Conservation (phyloP, 371 early-diverging fungal species). For the Zychaea mexicana region DNA sequence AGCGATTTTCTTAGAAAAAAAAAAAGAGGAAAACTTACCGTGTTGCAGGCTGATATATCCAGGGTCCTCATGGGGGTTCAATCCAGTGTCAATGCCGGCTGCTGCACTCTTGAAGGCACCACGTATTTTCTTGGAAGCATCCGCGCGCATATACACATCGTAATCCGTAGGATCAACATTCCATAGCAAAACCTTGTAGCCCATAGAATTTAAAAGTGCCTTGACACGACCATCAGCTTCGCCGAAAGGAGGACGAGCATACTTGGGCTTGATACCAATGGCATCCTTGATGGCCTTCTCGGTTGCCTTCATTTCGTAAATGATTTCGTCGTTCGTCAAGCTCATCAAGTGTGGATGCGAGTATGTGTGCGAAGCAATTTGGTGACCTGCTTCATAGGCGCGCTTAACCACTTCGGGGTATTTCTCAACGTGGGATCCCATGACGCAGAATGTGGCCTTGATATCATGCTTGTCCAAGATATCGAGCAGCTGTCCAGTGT, state of each 20-base stretch:
- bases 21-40: slow-evolving; percentile 20
- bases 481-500: slow-evolving; percentile 55
- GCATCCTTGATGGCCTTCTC: slow-evolving; percentile 47
- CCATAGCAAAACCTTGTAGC: slow-evolving; percentile 57
- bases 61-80: slow-evolving; percentile 42
- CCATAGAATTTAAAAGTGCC: slow-evolving; percentile 43
- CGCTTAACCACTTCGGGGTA: slow-evolving; percentile 39
- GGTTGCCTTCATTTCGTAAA: slow-evolving; percentile 45
- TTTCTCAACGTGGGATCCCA: slow-evolving; percentile 51
- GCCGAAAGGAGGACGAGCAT: slow-evolving; percentile 64
- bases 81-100: slow-evolving; percentile 26
- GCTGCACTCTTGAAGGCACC: slow-evolving; percentile 26
- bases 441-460: slow-evolving; percentile 74
- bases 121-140: slow-evolving; percentile 24
- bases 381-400: slow-evolving; percentile 54
- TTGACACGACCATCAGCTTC: slow-evolving; percentile 57
- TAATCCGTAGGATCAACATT: slow-evolving; percentile 57
- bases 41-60: slow-evolving; percentile 50
- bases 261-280: slow-evolving; percentile 59
- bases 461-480: slow-evolving; percentile 42
- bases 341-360: slow-evolving; percentile 50
- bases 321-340: slow-evolving; percentile 38
- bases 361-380: slow-evolving; percentile 59
- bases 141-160: slow-evolving; percentile 27
- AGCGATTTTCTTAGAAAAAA: neutral